These are phyloP conservation scores for Coniochaeta ligniaria DNA, from an alignment of 2,329 filamentous ascomycete species.

Conservation along the genomic window DNA sequence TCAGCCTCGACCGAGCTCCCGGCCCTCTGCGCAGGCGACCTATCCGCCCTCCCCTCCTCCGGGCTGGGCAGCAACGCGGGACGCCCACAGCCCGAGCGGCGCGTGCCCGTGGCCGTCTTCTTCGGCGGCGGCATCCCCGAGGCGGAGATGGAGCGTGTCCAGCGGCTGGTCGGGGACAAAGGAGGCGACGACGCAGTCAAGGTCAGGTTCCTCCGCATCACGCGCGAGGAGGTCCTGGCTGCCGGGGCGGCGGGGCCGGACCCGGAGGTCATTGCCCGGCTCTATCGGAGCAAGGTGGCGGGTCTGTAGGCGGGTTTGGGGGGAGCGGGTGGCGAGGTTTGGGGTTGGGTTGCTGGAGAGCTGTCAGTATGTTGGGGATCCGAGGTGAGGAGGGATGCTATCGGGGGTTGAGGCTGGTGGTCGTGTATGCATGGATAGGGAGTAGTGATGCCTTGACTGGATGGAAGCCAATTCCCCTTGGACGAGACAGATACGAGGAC, in stretches of 20 bases:
- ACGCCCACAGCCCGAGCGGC: conserved; percentile 4
- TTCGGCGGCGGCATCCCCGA: conserved; percentile 16
- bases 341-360: neutral
- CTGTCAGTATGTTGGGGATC: neutral
- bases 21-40: conserved; percentile 87
- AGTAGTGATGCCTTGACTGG: too few relatives aligned
- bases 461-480: too few relatives aligned
- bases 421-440: neutral
- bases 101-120: conserved; percentile 12
- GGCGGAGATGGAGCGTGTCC: conserved; percentile 9
- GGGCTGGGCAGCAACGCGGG: conserved; percentile 15
- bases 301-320: neutral
- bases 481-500: too few relatives aligned
- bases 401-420: neutral
- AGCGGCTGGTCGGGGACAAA: neutral
- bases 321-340: neutral
- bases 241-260: conserved; percentile 7
- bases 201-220: conserved; percentile 9
- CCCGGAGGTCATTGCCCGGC: conserved; percentile 7
- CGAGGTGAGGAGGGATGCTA: neutral
- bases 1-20: conserved; percentile 81
- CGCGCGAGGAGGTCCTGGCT: conserved; percentile 7
- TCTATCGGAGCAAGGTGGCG: conserved; percentile 1
- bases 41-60: conserved; percentile 50
- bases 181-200: conserved; percentile 1